Base-by-base conservation (phyloP, 1,284 basidiomycete species). In the Trichosporon ovoides region DNA sequence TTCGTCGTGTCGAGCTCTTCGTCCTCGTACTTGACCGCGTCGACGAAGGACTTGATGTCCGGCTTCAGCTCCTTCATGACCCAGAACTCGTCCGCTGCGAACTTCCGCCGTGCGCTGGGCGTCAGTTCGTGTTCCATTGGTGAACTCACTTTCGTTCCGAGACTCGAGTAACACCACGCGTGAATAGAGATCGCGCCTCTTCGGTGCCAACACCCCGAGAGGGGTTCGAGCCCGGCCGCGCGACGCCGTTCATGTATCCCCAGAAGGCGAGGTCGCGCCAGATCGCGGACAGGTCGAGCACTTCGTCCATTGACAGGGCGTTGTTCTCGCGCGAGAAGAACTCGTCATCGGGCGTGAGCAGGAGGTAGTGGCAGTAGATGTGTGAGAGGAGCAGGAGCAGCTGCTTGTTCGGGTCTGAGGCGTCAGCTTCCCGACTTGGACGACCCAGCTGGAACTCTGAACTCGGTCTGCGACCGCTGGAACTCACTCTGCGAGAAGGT, bases 321-420 rank as follows among this genome's bases (percentile, higher is more conserved):
- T 93, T 93, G 14, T 67, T 61, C 1, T 63, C 18, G 2, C 53
- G 50, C 9, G 55, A 57, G 71, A 94, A 94, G 78, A 98, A 98
- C 74, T 98, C 95, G 73, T 98, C 95, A 67, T 98, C 96, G 3
- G 91, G 91, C 80, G 98, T 89, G 0, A 93, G 91, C 37, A 93
- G 81, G 18, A 98, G 83, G 12, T 87, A 84, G 63, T 95, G 88
- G 2, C 85, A 84, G 74, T 97, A 95, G 19, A 97, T 77, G 57
- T 94, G 88, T 7, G 85, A 83, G 3, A 97, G 82, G 52, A 97
- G 82, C 3, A 98, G 78, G 2, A 98, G 77, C 1, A 88, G 80
- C 0, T 86, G 82, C 82, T 86, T 87, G 12, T 38, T 80, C 16
- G 57, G 69, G 57, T 64, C 72, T 76, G 0, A n/a, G 0, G 20